Conservation (phyloP, 805 yeast species). For the Spathaspora arborariae region DNA sequence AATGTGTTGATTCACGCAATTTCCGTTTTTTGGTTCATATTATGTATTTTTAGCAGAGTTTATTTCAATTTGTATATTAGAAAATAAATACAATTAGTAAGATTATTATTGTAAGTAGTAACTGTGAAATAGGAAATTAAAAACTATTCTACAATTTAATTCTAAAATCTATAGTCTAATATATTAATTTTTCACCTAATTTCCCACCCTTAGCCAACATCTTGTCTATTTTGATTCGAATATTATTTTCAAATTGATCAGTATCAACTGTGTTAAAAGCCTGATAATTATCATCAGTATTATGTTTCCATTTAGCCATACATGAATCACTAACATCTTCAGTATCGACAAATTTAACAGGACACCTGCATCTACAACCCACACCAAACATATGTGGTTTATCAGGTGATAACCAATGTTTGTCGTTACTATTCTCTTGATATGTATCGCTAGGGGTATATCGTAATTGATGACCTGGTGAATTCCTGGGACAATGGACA, state of each 20-base stretch:
- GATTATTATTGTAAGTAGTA: background rate
- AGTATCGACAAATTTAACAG: constrained; percentile 43
- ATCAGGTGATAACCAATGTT: constrained; percentile 33
- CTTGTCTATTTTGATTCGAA: constrained; percentile 17
- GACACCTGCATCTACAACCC: constrained; percentile 89
- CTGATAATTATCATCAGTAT: constrained; percentile 28
- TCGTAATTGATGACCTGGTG: constrained; percentile 48
- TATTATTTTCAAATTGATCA: constrained; percentile 20
- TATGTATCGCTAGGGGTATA: constrained; percentile 34
- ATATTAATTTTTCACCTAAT: background rate
- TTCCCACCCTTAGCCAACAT: constrained; percentile 4
- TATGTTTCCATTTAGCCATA: constrained; percentile 46
- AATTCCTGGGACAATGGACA: constrained; percentile 74
- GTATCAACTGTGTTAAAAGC: constrained; percentile 18
- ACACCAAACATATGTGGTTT: constrained; percentile 43
- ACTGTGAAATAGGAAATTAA: background rate
- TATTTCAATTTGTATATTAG: background rate
- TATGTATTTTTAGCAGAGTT: constrained; percentile 2
- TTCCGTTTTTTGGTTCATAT: background rate
- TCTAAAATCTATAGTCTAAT: background rate
- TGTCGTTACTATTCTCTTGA: constrained; percentile 16
- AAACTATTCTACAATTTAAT: background rate
- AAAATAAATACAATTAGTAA: background rate
- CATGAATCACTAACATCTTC: constrained; percentile 56
- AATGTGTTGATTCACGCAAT: constrained; percentile 2